Evolutionary conservation across 148 eudicot genomes (phyloP).

Genomic region (Selenicereus undatus): DNA sequence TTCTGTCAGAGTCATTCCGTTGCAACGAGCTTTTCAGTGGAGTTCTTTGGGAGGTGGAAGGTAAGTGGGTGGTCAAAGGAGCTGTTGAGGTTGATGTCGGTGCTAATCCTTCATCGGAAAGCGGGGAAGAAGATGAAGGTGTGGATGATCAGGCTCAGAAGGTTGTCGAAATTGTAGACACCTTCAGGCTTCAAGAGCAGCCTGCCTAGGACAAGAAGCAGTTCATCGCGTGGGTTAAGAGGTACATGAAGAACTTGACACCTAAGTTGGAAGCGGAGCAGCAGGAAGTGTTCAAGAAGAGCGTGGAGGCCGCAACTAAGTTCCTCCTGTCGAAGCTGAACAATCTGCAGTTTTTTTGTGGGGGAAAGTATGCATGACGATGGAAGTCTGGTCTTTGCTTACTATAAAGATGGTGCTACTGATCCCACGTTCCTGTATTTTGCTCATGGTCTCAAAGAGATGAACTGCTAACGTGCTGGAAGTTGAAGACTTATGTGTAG

Average conservation of each 20-base stretch:
- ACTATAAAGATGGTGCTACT: constrained; percentile 48
- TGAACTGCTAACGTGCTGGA: constrained; percentile 30
- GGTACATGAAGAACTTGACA: constrained; percentile 43
- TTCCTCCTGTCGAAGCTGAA: constrained; percentile 41
- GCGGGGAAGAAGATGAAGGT: constrained; percentile 50
- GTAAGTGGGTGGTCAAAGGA: constrained; percentile 86
- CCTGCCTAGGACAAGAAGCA: constrained; percentile 47
- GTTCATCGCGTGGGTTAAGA: constrained; percentile 43
- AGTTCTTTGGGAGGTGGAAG: constrained; percentile 85
- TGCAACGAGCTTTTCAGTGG: constrained; percentile 71
- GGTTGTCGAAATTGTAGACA: constrained; percentile 43
- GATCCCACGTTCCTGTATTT: constrained; percentile 56
- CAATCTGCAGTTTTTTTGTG: constrained; percentile 47
- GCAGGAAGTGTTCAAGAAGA: constrained; percentile 38
- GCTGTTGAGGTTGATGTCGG: constrained; percentile 80
- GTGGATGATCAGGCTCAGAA: constrained; percentile 41
- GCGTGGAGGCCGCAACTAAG: constrained; percentile 40
- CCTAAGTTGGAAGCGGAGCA: constrained; percentile 35
- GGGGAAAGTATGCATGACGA: constrained; percentile 60
- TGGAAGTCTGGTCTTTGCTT: constrained; percentile 35
- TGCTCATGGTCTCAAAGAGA: constrained; percentile 43
- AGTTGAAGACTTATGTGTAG: too few species aligned
- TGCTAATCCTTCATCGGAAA: constrained; percentile 92
- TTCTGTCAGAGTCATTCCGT: constrained; percentile 74
- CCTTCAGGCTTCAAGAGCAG: constrained; percentile 53